Conservation (phyloP, 306 rosid genomes). For the Cicer pinnatifidum region DNA sequence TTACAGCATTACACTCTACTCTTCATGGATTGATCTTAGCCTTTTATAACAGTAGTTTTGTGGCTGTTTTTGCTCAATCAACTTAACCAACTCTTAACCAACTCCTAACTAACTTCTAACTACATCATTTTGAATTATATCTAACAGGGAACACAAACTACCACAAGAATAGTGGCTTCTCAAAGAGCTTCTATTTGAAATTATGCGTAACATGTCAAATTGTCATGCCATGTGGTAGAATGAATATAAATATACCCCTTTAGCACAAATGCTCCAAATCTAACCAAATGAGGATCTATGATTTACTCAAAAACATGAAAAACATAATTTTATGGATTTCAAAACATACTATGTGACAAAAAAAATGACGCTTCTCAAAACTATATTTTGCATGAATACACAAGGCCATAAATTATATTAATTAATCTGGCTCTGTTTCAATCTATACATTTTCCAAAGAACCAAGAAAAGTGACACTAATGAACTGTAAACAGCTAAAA, state of each 20-base stretch:
- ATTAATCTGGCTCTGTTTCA: not conserved
- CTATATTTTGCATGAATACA: slow-evolving; percentile 11
- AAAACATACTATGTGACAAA: slow-evolving; percentile 1
- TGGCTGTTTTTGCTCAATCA: too few species aligned
- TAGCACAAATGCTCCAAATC: not conserved
- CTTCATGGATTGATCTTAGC: too few species aligned
- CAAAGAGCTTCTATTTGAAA: slow-evolving; percentile 16
- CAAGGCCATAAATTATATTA: slow-evolving; percentile 26
- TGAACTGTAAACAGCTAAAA: not conserved
- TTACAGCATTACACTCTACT: too few species aligned
- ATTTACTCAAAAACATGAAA: slow-evolving; percentile 13
- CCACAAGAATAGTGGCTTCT: not conserved
- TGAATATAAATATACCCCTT: not conserved
- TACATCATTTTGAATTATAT: too few species aligned
- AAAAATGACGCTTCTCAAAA: slow-evolving; percentile 28
- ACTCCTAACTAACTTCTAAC: too few species aligned
- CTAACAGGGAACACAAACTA: not conserved
- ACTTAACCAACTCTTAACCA: too few species aligned
- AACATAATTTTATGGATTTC: slow-evolving; percentile 4
- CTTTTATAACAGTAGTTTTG: too few species aligned
- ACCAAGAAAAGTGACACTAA: slow-evolving; percentile 13
- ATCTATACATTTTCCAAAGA: slow-evolving; percentile 19
- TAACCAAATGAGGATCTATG: slow-evolving; percentile 13
- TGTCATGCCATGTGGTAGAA: not conserved
- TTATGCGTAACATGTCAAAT: slow-evolving; percentile 5